Evolutionary conservation across 129 eudicot genomes (phyloP), one percentile per base, ranked within the genome.

Genomic region (Chrysanthemum seticuspe): DNA sequence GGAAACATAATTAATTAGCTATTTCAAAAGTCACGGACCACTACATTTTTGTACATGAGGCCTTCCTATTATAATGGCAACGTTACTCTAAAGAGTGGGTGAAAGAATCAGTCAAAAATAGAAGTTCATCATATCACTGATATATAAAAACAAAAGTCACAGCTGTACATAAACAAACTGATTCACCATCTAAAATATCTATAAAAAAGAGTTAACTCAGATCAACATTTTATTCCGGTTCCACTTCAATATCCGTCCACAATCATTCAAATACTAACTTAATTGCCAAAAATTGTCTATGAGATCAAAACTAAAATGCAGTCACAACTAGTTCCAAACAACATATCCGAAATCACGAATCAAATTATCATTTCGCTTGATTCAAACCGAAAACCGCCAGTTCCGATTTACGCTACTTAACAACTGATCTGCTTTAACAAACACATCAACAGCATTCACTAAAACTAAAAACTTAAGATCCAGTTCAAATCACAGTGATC

Each of bases 401-500:
- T 47, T 31, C 29, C 62, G 10, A 27, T 55, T 31, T 29, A 72
- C 0, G 53, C 25, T 15, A 78, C 54, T 44, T 9, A 65, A 63
- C 51, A 53, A 56, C 47, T 72, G 78, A 78, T 72, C 82, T 47
- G 44, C 68, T 52, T 10, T 65, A 21, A 64, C 10, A 48, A 64
- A 11, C 19, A 56, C 67, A 53, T 72, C 45, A 72, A 65, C 72
- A 57, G 14, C 56, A 78, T 71, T 77, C 73, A 29, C 62, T 62
- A 8, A 52, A 54, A 48, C 31, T 64, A 4, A 25, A 72, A 64
- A 47, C 0, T 45, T 72, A 78, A 78, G 82, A 78, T 78, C 82
- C 64, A 72, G 5, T 49, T 67, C 62, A 72, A 72, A 78, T 72
- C 78, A 72, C 51, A 68, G 34, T 65, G 82, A 78, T 78, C 82